Evolutionary conservation across 1,139 yeast genomes (phyloP).

Genomic region (Arxiozyma heterogenica): DNA sequence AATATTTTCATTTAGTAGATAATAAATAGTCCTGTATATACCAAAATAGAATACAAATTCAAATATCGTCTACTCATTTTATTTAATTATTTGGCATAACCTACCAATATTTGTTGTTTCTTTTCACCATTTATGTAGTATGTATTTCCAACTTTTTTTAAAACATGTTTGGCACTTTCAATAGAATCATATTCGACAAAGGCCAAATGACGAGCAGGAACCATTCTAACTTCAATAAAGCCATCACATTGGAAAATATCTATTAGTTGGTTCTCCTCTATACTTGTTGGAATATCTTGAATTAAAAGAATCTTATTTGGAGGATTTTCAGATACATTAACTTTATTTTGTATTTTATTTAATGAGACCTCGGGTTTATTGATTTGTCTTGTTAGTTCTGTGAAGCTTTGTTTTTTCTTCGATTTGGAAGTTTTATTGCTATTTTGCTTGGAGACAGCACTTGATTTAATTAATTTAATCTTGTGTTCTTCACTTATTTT

Average conservation of each 20-base stretch:
- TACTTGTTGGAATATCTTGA: conserved; percentile 50
- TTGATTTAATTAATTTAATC: neutral
- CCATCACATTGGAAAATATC: conserved; percentile 45
- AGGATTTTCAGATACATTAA: conserved; percentile 31
- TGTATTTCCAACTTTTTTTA: conserved; percentile 32
- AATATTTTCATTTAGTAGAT: neutral
- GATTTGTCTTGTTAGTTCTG: neutral
- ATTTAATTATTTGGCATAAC: conserved; percentile 21
- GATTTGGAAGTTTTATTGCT: conserved; percentile 9
- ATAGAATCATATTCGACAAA: conserved; percentile 69
- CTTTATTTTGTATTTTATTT: neutral
- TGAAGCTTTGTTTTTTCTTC: neutral
- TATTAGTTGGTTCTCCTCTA: conserved; percentile 34
- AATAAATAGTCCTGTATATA: conserved; percentile 1
- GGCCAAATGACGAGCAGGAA: conserved; percentile 60
- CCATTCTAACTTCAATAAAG: conserved; percentile 49
- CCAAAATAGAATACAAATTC: neutral
- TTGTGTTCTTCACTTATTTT: conserved; percentile 7
- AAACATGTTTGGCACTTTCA: conserved; percentile 39
- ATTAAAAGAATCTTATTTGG: conserved; percentile 65
- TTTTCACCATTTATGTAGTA: conserved; percentile 16
- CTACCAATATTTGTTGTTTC: conserved; percentile 14
- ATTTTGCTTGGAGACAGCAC: conserved; percentile 28
- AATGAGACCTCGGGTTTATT: neutral
- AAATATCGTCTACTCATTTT: neutral